These are phyloP conservation scores for Geosmithia putterillii DNA, from an alignment of 2,329 filamentous ascomycete species.

Conservation along the genomic window DNA sequence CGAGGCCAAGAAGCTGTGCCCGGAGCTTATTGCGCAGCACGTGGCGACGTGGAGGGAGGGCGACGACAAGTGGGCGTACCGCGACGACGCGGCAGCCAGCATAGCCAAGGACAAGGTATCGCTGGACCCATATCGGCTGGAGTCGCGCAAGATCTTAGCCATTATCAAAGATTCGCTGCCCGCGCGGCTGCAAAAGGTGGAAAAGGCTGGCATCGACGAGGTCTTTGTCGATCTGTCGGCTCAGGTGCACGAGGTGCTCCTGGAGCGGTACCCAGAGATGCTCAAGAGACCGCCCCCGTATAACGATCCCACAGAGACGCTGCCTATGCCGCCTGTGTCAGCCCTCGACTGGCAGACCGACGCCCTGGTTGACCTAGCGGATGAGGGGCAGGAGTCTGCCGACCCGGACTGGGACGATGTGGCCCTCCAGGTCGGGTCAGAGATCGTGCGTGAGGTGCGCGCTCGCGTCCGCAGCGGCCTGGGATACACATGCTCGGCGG, in stretches of 20 bases:
- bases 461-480: conserved; percentile 55
- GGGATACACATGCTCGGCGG: conserved; percentile 84
- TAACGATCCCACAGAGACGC: conserved; percentile 55
- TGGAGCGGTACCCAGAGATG: conserved; percentile 62
- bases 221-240: conserved; percentile 87
- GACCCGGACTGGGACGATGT: conserved; percentile 97
- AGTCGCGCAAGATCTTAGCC: conserved; percentile 72
- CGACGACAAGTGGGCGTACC: conserved; percentile 84
- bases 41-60: conserved; percentile 93
- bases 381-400: conserved; percentile 61
- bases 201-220: conserved; percentile 93
- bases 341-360: conserved; percentile 76
- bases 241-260: conserved; percentile 63
- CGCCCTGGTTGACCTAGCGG: conserved; percentile 67
- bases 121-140: conserved; percentile 77
- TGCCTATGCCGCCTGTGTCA: conserved; percentile 58
- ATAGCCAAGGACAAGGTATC: conserved; percentile 89
- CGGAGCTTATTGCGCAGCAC: conserved; percentile 74
- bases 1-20: conserved; percentile 81
- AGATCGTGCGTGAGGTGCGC: conserved; percentile 73
- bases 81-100: conserved; percentile 63
- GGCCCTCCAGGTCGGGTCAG: conserved; percentile 72
- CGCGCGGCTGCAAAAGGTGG: conserved; percentile 54
- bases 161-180: conserved; percentile 66
- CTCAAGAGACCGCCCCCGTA: conserved; percentile 53